Evolutionary conservation across 208 protist genomes (phyloP).

Genomic region (Lotmaria passim): DNA sequence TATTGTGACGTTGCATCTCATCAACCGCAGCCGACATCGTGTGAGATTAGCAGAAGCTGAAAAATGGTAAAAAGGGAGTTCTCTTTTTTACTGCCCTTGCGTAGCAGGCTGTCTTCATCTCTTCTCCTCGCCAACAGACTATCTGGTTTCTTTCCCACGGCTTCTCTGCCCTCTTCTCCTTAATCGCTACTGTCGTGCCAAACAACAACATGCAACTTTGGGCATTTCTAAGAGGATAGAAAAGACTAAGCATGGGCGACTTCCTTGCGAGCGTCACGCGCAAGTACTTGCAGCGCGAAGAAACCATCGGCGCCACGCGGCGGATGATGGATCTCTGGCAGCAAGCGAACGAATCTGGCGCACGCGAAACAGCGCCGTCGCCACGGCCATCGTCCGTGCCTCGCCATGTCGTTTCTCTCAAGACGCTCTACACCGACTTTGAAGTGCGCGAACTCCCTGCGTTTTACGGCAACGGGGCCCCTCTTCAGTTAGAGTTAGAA

Average conservation of each 20-base stretch:
- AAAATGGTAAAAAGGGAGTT: too few species aligned
- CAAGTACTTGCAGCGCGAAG: slow-evolving; percentile 45
- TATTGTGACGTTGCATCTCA: too few species aligned
- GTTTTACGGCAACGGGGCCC: slow-evolving; percentile 60
- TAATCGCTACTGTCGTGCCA: too few species aligned
- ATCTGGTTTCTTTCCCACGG: too few species aligned
- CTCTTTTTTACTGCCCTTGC: background rate
- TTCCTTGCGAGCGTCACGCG: slow-evolving; percentile 15
- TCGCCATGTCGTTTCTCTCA: slow-evolving; percentile 63
- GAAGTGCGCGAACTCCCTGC: slow-evolving; percentile 82
- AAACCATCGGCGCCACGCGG: slow-evolving; percentile 61
- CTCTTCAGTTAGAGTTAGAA: slow-evolving; percentile 63
- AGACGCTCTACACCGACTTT: slow-evolving; percentile 89
- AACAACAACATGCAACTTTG: too few species aligned
- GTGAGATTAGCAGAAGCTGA: too few species aligned
- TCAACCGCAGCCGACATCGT: too few species aligned
- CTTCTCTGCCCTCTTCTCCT: background rate
- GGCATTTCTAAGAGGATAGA: background rate
- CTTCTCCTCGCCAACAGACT: too few species aligned
- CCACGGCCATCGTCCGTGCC: background rate
- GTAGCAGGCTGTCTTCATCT: too few species aligned
- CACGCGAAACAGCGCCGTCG: background rate
- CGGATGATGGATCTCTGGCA: slow-evolving; percentile 50
- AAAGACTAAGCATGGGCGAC: slow-evolving; percentile 6
- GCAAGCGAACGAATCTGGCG: slow-evolving; percentile 11